phyloP scores from a whole-genome alignment of 371 early-diverging fungal genomes.

The Mortierella sp. region DNA sequence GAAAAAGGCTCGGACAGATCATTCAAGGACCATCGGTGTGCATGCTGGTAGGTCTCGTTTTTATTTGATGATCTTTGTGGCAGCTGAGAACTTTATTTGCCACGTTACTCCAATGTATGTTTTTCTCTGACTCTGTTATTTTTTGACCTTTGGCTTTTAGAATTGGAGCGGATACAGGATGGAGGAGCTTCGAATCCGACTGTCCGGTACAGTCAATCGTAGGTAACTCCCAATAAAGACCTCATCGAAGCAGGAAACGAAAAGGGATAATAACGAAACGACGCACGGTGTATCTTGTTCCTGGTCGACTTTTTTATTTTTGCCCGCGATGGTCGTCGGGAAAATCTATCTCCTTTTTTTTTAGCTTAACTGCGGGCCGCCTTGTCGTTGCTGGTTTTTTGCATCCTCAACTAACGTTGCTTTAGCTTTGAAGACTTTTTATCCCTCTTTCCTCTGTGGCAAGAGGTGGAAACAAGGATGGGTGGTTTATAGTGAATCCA shows the following conservation, averaged over 20 bases:
- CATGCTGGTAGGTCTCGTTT: constrained; percentile 32
- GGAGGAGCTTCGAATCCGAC: constrained; percentile 58
- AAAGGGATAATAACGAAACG: background rate
- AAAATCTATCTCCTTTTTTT: constrained; percentile 7
- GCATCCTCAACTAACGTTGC: background rate
- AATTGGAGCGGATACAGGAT: constrained; percentile 52
- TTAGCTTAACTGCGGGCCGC: background rate
- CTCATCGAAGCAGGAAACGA: background rate
- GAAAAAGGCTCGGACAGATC: constrained; percentile 40
- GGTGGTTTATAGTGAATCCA: too few species aligned
- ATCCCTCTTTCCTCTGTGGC: too few species aligned
- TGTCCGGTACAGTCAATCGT: constrained; percentile 49
- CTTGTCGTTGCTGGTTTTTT: background rate
- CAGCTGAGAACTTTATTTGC: background rate
- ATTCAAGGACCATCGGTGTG: constrained; percentile 40
- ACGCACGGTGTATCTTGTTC: background rate
- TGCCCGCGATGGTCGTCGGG: background rate
- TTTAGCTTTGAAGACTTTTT: background rate
- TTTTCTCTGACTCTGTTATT: background rate
- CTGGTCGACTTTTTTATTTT: background rate
- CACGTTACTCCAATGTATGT: background rate
- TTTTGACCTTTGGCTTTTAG: constrained; percentile 15
- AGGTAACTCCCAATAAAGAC: constrained; percentile 3
- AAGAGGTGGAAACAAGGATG: too few species aligned
- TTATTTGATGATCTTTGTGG: background rate